These are phyloP conservation scores for Acanthamoeba royreba DNA, from an alignment of 208 protist species.

Conservation along the genomic window DNA sequence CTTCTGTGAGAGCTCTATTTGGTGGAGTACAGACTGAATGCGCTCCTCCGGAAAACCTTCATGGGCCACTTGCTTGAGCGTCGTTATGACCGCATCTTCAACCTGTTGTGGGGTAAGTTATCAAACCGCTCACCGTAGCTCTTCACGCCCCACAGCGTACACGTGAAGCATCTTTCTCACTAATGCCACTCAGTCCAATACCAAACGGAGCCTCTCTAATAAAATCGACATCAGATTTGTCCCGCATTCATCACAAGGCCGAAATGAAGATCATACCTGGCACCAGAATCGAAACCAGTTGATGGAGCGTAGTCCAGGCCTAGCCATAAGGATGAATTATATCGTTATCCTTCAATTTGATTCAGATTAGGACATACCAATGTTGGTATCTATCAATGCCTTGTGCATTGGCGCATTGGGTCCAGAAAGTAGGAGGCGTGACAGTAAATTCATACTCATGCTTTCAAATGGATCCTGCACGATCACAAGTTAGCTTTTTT, in stretches of 20 bases:
- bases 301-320: conserved; percentile 63
- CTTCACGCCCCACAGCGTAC: not conserved
- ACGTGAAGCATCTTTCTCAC: conserved; percentile 55
- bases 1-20: conserved; percentile 70
- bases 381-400: conserved; percentile 58
- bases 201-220: conserved; percentile 45
- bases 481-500: no score
- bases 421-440: conserved; percentile 56
- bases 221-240: not conserved
- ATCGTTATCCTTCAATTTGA: not conserved
- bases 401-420: conserved; percentile 69
- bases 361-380: not conserved
- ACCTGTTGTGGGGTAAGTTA: no score
- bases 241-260: not conserved
- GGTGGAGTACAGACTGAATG: conserved; percentile 69
- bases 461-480: conserved; percentile 58
- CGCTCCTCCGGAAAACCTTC: conserved; percentile 51
- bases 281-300: conserved; percentile 63
- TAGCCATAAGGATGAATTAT: not conserved
- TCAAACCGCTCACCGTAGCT: no score
- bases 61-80: conserved; percentile 43
- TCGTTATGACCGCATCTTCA: conserved; percentile 48
- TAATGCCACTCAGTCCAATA: conserved; percentile 58
- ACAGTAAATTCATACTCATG: conserved; percentile 55
- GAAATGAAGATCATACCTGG: no score